These are phyloP conservation scores for Azolla pinnata DNA, from an alignment of 75 land plant species.

Conservation along the genomic window DNA sequence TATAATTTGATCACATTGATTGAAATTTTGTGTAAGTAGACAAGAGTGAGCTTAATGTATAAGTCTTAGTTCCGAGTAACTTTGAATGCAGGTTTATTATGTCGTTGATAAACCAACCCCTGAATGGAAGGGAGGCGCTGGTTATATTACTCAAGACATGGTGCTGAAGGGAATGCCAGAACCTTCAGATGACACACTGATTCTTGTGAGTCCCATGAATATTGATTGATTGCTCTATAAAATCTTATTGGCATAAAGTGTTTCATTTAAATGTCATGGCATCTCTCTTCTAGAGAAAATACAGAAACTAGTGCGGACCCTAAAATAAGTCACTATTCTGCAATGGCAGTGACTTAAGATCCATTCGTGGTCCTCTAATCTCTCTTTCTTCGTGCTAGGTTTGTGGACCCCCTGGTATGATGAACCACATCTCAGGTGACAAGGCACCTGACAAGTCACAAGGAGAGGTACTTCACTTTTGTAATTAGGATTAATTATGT, in stretches of 20 bases:
- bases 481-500: neutral
- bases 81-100: conserved; percentile 83
- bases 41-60: too few species aligned
- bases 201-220: conserved; percentile 68
- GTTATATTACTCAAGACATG: conserved; percentile 68
- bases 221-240: neutral
- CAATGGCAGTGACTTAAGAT: too few species aligned
- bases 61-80: too few species aligned
- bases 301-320: too few species aligned
- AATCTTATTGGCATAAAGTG: neutral
- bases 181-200: conserved; percentile 67
- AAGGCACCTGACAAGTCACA: conserved; percentile 72
- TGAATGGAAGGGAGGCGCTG: conserved; percentile 78
- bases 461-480: conserved; percentile 59
- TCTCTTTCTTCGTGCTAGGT: conserved; percentile 65
- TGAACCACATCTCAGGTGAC: conserved; percentile 79
- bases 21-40: too few species aligned
- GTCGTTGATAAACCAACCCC: conserved; percentile 66
- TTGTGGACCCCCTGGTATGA: conserved; percentile 93
- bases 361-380: too few species aligned
- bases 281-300: too few species aligned
- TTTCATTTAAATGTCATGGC: neutral
- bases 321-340: too few species aligned
- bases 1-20: too few species aligned
- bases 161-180: conserved; percentile 67